Conservation (phyloP, 352 stramenopile genomes). For the Peronospora belbahrii region DNA sequence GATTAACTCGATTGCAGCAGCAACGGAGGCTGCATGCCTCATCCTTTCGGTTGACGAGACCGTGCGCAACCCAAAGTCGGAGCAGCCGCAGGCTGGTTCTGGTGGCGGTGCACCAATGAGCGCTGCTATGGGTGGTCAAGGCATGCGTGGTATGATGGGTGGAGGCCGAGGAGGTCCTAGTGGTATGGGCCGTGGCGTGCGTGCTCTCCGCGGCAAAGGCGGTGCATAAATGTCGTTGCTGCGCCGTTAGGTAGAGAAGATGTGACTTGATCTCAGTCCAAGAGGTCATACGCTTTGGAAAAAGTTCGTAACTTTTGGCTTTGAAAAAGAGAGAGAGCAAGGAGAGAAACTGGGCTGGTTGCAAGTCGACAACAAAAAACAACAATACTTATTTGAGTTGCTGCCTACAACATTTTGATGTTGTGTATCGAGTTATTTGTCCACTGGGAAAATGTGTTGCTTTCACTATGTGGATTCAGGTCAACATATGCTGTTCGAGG, state of each 20-base stretch:
- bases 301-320: slow-evolving; percentile 17
- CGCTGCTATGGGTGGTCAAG: slow-evolving; percentile 86
- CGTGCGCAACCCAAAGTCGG: slow-evolving; percentile 95
- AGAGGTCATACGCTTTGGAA: slow-evolving; percentile 12
- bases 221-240: slow-evolving; percentile 50
- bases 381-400: slow-evolving; percentile 33
- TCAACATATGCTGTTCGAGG: no score
- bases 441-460: no score
- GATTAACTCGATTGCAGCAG: slow-evolving; percentile 93
- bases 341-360: slow-evolving; percentile 7
- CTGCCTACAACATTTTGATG: slow-evolving; percentile 1
- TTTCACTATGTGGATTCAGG: no score
- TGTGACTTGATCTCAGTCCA: slow-evolving; percentile 7
- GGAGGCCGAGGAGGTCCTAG: slow-evolving; percentile 54
- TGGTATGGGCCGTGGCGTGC: slow-evolving; percentile 69
- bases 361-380: slow-evolving; percentile 9
- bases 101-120: slow-evolving; percentile 69
- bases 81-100: slow-evolving; percentile 82
- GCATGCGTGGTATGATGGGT: slow-evolving; percentile 89
- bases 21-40: slow-evolving; percentile 95
- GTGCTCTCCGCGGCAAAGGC: slow-evolving; percentile 69
- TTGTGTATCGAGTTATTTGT: no score
- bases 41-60: slow-evolving; percentile 99
- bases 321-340: slow-evolving; percentile 13
- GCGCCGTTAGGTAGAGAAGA: slow-evolving; percentile 33